Evolutionary conservation across 345 rosid species (phyloP), one percentile per base, ranked within the genome.

Genomic region (Melastoma malabathricum): DNA sequence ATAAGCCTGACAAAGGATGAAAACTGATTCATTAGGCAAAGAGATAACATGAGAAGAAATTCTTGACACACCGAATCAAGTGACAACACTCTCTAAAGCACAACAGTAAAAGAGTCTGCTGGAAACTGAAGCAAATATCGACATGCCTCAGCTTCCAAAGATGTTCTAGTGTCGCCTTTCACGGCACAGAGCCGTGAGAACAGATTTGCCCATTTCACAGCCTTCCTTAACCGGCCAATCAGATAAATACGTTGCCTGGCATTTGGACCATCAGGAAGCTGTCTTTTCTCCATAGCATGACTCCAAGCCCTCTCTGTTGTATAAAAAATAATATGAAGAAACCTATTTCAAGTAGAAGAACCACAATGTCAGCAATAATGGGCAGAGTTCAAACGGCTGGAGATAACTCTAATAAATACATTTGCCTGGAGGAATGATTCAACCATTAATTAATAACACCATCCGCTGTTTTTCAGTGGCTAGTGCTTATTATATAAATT

Each of bases 241-340:
- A 92, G 63, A 68, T 92, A 83, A 44, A 79, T 83, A 41, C 90
- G 83, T 58, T 84, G 97, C 38, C 78, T 74, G 17, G 90, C 80
- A 70, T 83, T 92, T 50, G 97, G 98, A 51, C 95, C 97, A 83
- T 83, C 94, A 18, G 84, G 82, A 63, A 87, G 73, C 71, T 88
- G 97, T 72, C 99, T 75, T 71, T 92, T 92, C 74, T 92, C 98
- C 97, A 92, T 84, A 43, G 94, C 97, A 84, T 92, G 97, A 68
- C 97, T 92, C 97, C 98, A 92, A 56, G 98, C 97, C 77, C 98
- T 87, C 70, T 92, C 99, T 44, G 95, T 81, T 56, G 64, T 67
- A 64, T 88, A 88, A 70, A 88, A 88, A 74, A 92, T 77, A 75
- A 85, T 53, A 70, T 84, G 97, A 72, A 92, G 83, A 75, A 66